Base-by-base conservation (phyloP, 2,329 filamentous ascomycete genomes). In the Hypoxylon sp. region DNA sequence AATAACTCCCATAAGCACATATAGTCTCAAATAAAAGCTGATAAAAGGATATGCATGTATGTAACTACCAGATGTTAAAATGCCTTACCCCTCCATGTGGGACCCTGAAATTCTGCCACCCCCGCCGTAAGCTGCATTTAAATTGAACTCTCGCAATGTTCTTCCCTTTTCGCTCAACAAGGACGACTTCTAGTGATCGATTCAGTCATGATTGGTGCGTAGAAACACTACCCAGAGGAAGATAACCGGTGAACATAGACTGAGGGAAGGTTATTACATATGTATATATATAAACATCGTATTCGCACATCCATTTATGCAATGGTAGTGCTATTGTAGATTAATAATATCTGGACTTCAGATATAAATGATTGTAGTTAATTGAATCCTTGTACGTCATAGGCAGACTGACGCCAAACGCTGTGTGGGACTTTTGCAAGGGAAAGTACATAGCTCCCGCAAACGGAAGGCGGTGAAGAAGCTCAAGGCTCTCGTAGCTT, bases 401-500 rank as follows among this genome's bases (percentile, higher is more conserved):
- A 63, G 65, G 60, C 32, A 63, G 25, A 34, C 17, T 1, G 30
- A n/a, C 36, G n/a, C 10, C 34, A 32, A 9, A 34, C 21, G 45
- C 65, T 65, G 62, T 65, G 65, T 28, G 65, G 65, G 53, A 62
- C 59, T 68, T 68, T 65, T 65, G 58, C n/a, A 36, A 50, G 34
- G 38, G 7, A 48, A 58, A 64, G 48, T 63, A 49, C 65, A 60
- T 55, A 64, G 62, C 56, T 68, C 36, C 59, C 43, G 6, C 4
- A 70, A 68, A 52, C 13, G 61, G 68, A 64, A 71, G 63, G 68
- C 68, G 68, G 68, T 71, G 68, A 63, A 21, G 5, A 5, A 60
- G 63, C 60, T 71, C 66, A 23, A 65, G 63, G 63, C 65, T 65
- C 67, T 71, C 60, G 68, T 52, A 67, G 49, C 63, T 71, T 71